Conservation (phyloP, 2,329 filamentous ascomycete genomes). For the Fusarium stilboides region DNA sequence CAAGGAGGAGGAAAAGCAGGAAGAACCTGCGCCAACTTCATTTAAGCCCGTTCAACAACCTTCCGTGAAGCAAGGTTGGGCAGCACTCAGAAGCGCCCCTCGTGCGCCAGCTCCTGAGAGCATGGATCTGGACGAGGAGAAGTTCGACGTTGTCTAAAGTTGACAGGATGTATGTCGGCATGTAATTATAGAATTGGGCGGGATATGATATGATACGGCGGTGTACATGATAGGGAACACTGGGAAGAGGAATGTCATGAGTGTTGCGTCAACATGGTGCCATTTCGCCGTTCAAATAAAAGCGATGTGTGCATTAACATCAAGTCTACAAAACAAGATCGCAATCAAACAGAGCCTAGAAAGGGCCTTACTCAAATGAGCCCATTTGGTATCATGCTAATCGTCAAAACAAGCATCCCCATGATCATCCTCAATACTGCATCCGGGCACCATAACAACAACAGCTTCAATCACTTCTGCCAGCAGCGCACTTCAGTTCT, state of each 20-base stretch:
- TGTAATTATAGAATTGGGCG: constrained; percentile 29
- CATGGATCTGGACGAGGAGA: constrained; percentile 53
- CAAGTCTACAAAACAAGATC: not conserved
- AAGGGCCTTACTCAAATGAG: not conserved
- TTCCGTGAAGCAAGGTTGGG: constrained; percentile 53
- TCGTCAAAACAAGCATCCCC: not conserved
- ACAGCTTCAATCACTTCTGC: constrained; percentile 7
- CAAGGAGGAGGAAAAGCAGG: constrained; percentile 35
- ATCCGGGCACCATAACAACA: too few relatives aligned
- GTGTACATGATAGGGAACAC: constrained; percentile 7
- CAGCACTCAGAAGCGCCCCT: constrained; percentile 48
- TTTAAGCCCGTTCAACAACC: constrained; percentile 17
- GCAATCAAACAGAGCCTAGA: not conserved
- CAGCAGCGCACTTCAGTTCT: constrained; percentile 39
- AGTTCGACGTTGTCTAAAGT: constrained; percentile 53
- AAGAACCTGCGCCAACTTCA: constrained; percentile 13
- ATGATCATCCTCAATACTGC: not conserved
- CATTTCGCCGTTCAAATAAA: not conserved
- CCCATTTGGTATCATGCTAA: constrained; percentile 22
- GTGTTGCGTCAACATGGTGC: not conserved
- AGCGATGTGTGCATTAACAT: not conserved
- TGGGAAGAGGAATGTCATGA: not conserved
- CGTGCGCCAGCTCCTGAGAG: constrained; percentile 44
- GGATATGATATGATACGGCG: not conserved
- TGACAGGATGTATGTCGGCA: not conserved